Percentiles rank a stretch among this genome's conserved stretches.
These are phyloP conservation scores for Saccharomycopsis sp. DNA, from an alignment of 805 yeast species.

Conservation along the genomic window DNA sequence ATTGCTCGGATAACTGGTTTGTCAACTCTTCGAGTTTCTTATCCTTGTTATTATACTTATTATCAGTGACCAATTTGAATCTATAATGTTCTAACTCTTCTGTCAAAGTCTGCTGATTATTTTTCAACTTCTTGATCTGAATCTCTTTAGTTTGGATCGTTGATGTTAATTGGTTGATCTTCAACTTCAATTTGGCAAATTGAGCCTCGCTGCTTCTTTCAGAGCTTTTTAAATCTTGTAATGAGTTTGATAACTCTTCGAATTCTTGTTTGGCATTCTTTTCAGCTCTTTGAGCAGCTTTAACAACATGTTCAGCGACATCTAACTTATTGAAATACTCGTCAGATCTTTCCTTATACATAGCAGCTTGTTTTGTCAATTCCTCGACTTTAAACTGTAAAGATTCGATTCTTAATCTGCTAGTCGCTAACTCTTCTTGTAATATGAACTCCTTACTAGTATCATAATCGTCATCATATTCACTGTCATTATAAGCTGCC, in stretches of 20 bases:
- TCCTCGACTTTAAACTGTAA: conserved; percentile 51
- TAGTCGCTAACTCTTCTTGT: conserved; percentile 38
- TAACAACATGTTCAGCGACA: conserved; percentile 67
- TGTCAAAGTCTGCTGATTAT: conserved; percentile 42
- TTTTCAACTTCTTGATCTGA: conserved; percentile 44
- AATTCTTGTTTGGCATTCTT: conserved; percentile 46
- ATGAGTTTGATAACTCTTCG: conserved; percentile 40
- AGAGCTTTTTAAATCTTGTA: conserved; percentile 47
- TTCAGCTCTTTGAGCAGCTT: conserved; percentile 58
- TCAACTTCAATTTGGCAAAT: conserved; percentile 45
- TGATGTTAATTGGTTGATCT: conserved; percentile 47
- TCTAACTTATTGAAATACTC: conserved; percentile 69
- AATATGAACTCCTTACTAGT: conserved; percentile 27
- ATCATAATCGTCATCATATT: conserved; percentile 9
- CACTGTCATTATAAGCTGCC: conserved; percentile 16
- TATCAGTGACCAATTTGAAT: conserved; percentile 36
- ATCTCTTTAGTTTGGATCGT: conserved; percentile 50
- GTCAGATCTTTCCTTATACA: conserved; percentile 68
- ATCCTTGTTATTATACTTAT: conserved; percentile 30
- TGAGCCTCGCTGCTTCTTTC: conserved; percentile 46
- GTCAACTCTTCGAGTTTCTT: conserved; percentile 49
- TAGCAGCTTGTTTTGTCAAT: conserved; percentile 44
- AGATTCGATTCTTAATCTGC: conserved; percentile 53
- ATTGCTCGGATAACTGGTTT: conserved; percentile 44
- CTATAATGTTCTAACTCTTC: conserved; percentile 52